phyloP scores from a whole-genome alignment of 305 asterid genomes.

The Fraxinus platypoda region DNA sequence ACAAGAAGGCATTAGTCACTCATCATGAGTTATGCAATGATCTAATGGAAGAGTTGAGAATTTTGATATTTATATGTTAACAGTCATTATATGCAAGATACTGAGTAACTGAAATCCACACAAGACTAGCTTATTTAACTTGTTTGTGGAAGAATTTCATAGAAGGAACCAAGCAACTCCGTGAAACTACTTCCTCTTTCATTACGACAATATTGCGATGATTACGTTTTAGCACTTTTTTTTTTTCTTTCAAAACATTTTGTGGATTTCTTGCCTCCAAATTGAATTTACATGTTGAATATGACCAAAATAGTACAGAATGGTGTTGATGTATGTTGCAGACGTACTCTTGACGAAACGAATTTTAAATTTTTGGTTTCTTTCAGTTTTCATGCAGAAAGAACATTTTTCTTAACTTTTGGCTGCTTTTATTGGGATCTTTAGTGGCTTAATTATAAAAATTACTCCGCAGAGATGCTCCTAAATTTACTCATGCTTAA shows the following conservation, averaged over 20 bases:
- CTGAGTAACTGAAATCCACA: neutral
- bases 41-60: neutral
- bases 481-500: neutral
- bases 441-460: neutral
- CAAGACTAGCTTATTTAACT: neutral
- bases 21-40: neutral
- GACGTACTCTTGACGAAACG: neutral
- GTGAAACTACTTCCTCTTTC: neutral
- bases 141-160: neutral
- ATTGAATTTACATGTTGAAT: too few species aligned
- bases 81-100: neutral
- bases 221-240: neutral
- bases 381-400: neutral
- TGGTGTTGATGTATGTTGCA: neutral
- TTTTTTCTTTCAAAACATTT: neutral
- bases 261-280: neutral
- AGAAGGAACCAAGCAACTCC: neutral
- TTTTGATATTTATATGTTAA: neutral
- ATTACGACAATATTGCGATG: neutral
- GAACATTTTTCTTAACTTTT: neutral
- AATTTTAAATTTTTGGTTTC: neutral
- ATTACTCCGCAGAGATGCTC: neutral
- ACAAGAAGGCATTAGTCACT: constrained; percentile 11
- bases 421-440: neutral
- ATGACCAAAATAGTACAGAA: neutral